phyloP scores from a whole-genome alignment of 208 protist genomes.

The Crithidia bombi region DNA sequence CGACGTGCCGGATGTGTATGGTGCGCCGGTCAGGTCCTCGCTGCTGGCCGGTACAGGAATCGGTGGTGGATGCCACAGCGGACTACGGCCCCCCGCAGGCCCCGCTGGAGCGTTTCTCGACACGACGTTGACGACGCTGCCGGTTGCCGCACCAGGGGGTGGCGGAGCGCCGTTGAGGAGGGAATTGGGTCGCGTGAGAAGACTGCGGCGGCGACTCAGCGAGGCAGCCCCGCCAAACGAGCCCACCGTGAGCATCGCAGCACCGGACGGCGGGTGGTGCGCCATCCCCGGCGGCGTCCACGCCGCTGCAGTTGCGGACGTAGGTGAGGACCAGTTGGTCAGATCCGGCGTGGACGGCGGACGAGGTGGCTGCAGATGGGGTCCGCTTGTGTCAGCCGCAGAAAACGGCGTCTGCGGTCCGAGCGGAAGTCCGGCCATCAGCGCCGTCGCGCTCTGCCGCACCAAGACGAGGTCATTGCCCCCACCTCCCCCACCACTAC shows the following conservation, averaged over 20 bases:
- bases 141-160: neutral
- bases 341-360: conserved; percentile 3
- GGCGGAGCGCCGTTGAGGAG: conserved; percentile 11
- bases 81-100: neutral
- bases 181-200: conserved; percentile 10
- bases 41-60: neutral
- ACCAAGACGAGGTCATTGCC: neutral
- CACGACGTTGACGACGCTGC: neutral
- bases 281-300: neutral
- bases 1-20: neutral
- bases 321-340: neutral
- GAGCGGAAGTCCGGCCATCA: neutral
- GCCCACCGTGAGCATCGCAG: conserved; percentile 14
- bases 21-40: conserved; percentile 6
- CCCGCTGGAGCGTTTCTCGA: neutral
- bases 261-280: conserved; percentile 6
- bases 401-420: neutral
- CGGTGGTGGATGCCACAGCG: conserved; percentile 12
- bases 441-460: neutral
- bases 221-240: conserved; percentile 17
- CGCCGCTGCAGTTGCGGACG: conserved; percentile 2
- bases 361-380: neutral
- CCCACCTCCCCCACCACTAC: neutral
- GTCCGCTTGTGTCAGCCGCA: neutral
- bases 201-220: conserved; percentile 9